Percentiles rank a stretch among this genome's conserved stretches.
Evolutionary conservation across 2,329 filamentous ascomycete species (phyloP).

Genomic region (Microascus cirrosus): DNA sequence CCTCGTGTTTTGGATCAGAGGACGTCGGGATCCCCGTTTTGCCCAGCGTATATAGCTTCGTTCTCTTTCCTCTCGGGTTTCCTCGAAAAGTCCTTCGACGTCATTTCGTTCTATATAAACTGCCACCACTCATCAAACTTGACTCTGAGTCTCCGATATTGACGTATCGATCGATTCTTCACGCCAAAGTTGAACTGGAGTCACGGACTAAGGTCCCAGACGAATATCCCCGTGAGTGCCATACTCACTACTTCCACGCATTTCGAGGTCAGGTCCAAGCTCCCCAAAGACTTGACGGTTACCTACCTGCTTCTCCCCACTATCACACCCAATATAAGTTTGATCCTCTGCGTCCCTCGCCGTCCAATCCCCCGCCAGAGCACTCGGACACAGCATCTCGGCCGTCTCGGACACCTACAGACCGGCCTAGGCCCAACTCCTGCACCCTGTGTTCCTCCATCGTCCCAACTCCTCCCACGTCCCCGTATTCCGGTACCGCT

Average conservation of each 20-base stretch:
- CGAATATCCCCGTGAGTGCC: not conserved
- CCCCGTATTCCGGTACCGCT: not conserved
- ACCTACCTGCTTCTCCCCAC: not conserved
- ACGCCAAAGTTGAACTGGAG: not conserved
- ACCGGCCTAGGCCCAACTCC: not conserved
- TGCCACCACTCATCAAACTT: not conserved
- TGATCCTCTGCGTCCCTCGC: not conserved
- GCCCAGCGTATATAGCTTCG: not conserved
- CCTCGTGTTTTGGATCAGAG: not conserved
- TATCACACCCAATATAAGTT: not conserved
- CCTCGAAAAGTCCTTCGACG: not conserved
- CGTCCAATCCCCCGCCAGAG: not conserved
- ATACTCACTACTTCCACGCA: not conserved
- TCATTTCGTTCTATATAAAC: not conserved
- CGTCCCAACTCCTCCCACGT: not conserved
- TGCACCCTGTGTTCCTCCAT: not conserved
- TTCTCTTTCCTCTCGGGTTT: not conserved
- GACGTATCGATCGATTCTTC: not conserved
- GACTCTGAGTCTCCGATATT: too few relatives aligned
- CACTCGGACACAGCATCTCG: not conserved
- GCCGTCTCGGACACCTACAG: not conserved
- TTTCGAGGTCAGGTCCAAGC: not conserved
- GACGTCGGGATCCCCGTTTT: not conserved
- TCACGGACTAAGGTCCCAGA: not conserved
- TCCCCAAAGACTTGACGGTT: not conserved